Percentiles rank a stretch among this genome's conserved stretches.
phyloP scores from a whole-genome alignment of 805 yeast species.

The Sugiyamaella americana region DNA sequence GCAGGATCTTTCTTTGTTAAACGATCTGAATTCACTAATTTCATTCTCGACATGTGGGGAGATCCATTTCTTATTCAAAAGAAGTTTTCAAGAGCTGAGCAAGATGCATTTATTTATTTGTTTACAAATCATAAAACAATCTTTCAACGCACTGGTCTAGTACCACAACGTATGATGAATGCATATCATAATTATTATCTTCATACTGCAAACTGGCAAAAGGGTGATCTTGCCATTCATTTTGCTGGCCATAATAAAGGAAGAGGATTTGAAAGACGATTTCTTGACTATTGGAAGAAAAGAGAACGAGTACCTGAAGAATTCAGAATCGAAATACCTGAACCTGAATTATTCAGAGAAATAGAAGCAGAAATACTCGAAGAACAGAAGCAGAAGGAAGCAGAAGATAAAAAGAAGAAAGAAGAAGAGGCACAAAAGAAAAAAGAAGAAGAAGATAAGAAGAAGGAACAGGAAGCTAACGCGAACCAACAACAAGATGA shows the following conservation, averaged over 20 bases:
- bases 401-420: neutral
- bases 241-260: conserved; percentile 25
- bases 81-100: conserved; percentile 19
- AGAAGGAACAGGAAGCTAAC: too few species aligned
- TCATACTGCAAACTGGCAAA: conserved; percentile 12
- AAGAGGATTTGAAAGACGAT: neutral
- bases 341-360: neutral
- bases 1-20: conserved; percentile 30
- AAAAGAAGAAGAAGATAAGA: neutral
- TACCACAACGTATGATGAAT: conserved; percentile 29
- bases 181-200: conserved; percentile 18
- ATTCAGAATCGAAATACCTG: neutral
- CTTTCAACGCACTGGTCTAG: conserved; percentile 24
- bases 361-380: neutral
- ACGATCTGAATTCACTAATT: conserved; percentile 20
- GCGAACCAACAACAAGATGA: neutral
- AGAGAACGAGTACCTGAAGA: neutral
- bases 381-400: neutral
- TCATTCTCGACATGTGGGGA: conserved; percentile 28
- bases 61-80: conserved; percentile 18
- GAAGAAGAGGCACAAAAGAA: neutral
- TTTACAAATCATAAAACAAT: conserved; percentile 16
- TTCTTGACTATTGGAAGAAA: neutral
- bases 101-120: conserved; percentile 21
- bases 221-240: conserved; percentile 29